Base-by-base conservation (phyloP, 345 rosid genomes). In the Brassica napus region DNA sequence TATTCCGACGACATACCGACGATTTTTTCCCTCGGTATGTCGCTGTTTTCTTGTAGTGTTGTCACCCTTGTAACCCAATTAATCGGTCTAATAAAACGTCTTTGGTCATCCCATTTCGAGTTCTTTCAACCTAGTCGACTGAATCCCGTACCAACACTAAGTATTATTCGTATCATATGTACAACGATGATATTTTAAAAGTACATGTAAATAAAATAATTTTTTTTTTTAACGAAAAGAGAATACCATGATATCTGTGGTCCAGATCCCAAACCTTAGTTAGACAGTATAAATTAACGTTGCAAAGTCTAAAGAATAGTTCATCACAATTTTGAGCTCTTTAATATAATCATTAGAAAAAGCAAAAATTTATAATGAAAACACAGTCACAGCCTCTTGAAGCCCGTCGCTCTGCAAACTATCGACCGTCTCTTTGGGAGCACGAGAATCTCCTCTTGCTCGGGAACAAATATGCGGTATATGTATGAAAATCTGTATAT, bases 361-460 rank as follows among this genome's bases (percentile, higher is more conserved):
- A 5, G 31, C 8, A 47, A 54, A 34, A 1, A 74, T 3, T 59
- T 24, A 59, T 24, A 10, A 59, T 59, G 66, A 23, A 57, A 54
- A 54, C 66, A 54, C 57, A 28, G 24, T 24, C 68, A 49, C 73
- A 69, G 47, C 61, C 62, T 68, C 73, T 69, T 59, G 78, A 9
- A 24, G 11, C 34, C 54, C 74, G 80, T 28, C 75, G 75, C 74
- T 61, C 89, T 23, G 89, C 75, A 68, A 73, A 84, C 61, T 84
- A 80, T 54, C 69, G 42, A n/a, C 84, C 84, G 6, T 14, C 84
- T 15, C 78, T 78, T 15, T 84, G 86, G 87, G 31, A 69, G 28
- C 71, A 81, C 57, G 72, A 76, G 52, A 78, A 65, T 26, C 44
- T 86, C 47, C 87, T 82, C 52, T 86, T 85, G 10, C 83, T 86